These are phyloP conservation scores for Sugiyamaella smithiae DNA, from an alignment of 805 yeast species.

Conservation along the genomic window DNA sequence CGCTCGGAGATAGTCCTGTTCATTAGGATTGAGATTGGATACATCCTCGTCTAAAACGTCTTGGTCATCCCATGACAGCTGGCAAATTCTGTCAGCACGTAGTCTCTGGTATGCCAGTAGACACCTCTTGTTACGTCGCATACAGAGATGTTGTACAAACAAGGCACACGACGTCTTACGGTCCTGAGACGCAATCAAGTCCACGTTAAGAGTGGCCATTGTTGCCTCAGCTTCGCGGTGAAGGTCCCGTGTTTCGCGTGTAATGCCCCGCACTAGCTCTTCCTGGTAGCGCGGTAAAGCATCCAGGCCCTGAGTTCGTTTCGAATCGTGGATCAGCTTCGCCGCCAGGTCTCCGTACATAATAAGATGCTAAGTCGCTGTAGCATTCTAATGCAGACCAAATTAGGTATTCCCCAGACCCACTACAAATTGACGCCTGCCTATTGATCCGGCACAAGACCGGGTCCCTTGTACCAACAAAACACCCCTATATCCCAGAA, in stretches of 20 bases:
- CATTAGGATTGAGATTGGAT: constrained; percentile 65
- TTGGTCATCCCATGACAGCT: constrained; percentile 61
- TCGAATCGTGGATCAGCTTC: constrained; percentile 82
- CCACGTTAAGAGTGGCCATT: constrained; percentile 21
- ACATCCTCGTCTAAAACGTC: constrained; percentile 31
- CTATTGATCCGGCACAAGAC: no score
- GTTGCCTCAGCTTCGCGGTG: constrained; percentile 53
- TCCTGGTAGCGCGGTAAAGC: constrained; percentile 67
- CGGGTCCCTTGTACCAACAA: no score
- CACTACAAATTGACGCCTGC: no score
- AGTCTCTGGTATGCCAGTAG: constrained; percentile 76
- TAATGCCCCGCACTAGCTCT: constrained; percentile 63
- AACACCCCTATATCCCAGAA: no score
- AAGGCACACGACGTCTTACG: constrained; percentile 35
- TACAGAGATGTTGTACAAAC: constrained; percentile 68
- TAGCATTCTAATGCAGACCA: not conserved
- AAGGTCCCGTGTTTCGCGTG: constrained; percentile 59
- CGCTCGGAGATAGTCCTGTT: constrained; percentile 69
- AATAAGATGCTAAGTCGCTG: constrained; percentile 4
- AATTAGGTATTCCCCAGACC: not conserved
- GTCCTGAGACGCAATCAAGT: constrained; percentile 28
- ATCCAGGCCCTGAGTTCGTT: constrained; percentile 66
- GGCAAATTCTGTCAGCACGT: constrained; percentile 65
- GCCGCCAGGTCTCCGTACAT: constrained; percentile 91
- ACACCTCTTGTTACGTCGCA: constrained; percentile 88